Conservation (phyloP, 495 filamentous ascomycete genomes). For the Xylaria sp. region DNA sequence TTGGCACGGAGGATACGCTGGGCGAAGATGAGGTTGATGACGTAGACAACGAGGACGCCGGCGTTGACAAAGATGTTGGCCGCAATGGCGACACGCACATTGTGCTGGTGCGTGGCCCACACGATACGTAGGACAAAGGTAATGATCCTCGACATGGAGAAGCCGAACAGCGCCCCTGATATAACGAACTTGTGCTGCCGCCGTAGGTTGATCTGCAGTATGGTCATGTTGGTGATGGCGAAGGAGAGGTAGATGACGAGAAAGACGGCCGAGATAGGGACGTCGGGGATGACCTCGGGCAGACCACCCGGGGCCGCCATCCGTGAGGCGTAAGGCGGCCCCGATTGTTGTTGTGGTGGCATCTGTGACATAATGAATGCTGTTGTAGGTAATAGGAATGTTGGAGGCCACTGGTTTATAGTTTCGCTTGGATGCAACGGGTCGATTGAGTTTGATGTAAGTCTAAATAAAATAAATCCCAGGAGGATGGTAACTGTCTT, state of each 20-base stretch:
- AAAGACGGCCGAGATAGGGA: conserved; percentile 71
- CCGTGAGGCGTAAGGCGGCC: conserved; percentile 48
- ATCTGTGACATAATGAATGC: conserved; percentile 15
- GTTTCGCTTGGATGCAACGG: conserved; percentile 7
- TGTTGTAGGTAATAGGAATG: background rate
- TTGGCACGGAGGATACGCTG: conserved; percentile 78
- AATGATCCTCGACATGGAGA: conserved; percentile 77
- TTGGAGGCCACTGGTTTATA: background rate
- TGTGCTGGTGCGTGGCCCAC: conserved; percentile 57
- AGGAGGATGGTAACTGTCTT: background rate
- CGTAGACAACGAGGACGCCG: conserved; percentile 77
- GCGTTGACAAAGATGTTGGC: conserved; percentile 78
- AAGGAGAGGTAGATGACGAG: conserved; percentile 67
- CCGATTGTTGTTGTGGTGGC: conserved; percentile 1
- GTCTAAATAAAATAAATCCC: background rate
- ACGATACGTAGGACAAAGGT: conserved; percentile 71
- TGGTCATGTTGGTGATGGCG: conserved; percentile 69
- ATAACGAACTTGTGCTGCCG: conserved; percentile 74
- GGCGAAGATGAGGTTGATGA: conserved; percentile 81
- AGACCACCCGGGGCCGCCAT: conserved; percentile 63
- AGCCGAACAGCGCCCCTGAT: conserved; percentile 73
- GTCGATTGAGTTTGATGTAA: background rate
- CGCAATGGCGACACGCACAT: conserved; percentile 71
- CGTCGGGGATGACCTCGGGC: conserved; percentile 64
- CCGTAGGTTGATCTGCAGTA: conserved; percentile 65